Evolutionary conservation across 371 early-diverging fungal genomes (phyloP).

Genomic region (Parasitella parasitica): DNA sequence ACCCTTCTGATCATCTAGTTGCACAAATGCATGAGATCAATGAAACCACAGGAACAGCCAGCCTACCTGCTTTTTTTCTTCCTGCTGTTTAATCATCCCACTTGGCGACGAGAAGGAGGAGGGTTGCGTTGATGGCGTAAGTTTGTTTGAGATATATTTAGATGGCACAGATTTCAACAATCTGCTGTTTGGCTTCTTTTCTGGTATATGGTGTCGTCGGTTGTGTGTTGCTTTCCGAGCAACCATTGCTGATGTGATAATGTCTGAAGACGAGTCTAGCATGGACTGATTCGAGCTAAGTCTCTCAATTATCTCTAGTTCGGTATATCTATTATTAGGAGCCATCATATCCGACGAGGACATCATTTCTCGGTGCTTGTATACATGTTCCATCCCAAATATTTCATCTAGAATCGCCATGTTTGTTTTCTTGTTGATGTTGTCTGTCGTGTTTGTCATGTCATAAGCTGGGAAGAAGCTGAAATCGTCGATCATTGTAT

Average conservation of each 20-base stretch:
- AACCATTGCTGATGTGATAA: neutral
- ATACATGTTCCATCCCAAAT: neutral
- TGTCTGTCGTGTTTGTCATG: too few relatives aligned
- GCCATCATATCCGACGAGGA: neutral
- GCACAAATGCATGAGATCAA: neutral
- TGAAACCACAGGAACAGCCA: neutral
- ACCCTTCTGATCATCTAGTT: neutral
- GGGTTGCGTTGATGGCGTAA: neutral
- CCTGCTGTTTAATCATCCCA: too few relatives aligned
- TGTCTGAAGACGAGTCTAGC: neutral
- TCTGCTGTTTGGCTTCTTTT: neutral
- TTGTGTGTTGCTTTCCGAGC: neutral
- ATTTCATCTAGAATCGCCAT: constrained; percentile 1
- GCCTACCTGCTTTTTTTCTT: neutral
- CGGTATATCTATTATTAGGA: neutral
- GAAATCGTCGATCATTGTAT: neutral
- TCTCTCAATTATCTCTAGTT: neutral
- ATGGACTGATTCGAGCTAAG: neutral
- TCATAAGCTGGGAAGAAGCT: neutral
- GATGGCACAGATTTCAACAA: neutral
- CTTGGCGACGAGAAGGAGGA: neutral
- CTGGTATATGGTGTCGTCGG: neutral
- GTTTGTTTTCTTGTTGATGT: neutral
- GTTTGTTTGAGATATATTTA: neutral
- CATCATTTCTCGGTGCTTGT: neutral